Evolutionary conservation across 805 yeast genomes (phyloP), one percentile per base, ranked within the genome.

Genomic region (Candida nanaspora): DNA sequence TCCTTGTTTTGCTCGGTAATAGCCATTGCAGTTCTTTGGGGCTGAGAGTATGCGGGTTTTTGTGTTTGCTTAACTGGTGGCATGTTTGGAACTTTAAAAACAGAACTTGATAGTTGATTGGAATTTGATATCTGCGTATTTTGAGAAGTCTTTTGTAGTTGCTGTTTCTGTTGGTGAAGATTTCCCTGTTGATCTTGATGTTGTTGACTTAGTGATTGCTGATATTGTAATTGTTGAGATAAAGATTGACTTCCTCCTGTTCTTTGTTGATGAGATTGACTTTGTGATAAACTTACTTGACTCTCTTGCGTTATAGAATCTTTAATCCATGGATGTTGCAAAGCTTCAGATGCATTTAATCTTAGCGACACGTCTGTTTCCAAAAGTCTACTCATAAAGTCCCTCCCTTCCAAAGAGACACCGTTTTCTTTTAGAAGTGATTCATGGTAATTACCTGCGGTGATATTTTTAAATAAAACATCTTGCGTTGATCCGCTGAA

Each of bases 401-500:
- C 82, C 28, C 82, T 64, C 0, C 93, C 96, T 18, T 73, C 78
- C 11, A 67, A 61, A 6, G 94, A 42, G 8, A 45, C 34, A 8
- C 41, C 40, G 14, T 39, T 40, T n/a, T 79, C 79, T 46, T 74
- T 74, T 37, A 91, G 65, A 1, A 91, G 82, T 4, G 82, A 78
- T 43, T 78, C 86, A 58, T 86, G 91, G 55, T 81, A 91, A 22
- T 82, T 77, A 1, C 96, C 98, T 13, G 70, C 62, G 40, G 75
- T 71, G 36, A 93, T 89, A 51, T 84, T 82, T 43, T 73, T 72
- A 61, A 86, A 86, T 52, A 93, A 66, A 45, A 85, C 84, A 14
- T 85, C 89, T 53, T 91, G 98, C 0, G 96, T 86, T 39, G 81
- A 74, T 1, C 97, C 97, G 57, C 91, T 87, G 59, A 93, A 93